Evolutionary conservation across 257 asterid genomes (phyloP).

Genomic region (Gynochthodes officinalis): DNA sequence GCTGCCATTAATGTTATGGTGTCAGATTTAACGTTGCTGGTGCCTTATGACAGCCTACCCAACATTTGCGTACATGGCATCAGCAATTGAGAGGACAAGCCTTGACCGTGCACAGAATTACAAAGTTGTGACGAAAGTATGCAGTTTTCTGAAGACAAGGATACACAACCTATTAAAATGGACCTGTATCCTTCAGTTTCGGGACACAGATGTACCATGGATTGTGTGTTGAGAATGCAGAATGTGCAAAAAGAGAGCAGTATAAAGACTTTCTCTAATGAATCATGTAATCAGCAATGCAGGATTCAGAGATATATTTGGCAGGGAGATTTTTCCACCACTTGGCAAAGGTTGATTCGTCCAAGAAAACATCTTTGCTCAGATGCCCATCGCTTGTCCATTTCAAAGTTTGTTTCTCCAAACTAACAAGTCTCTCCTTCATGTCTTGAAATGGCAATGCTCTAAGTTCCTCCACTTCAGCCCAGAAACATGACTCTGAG

Average conservation of each 20-base stretch:
- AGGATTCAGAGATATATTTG: constrained; percentile 45
- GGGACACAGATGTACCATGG: neutral
- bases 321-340: constrained; percentile 83
- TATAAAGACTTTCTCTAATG: neutral
- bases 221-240: neutral
- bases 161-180: neutral
- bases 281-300: constrained; percentile 33
- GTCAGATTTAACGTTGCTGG: neutral
- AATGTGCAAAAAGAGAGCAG: neutral
- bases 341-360: constrained; percentile 63
- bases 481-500: constrained; percentile 78
- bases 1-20: neutral
- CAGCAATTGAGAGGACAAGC: too few species aligned
- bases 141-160: too few species aligned
- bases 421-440: constrained; percentile 37
- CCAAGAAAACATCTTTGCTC: constrained; percentile 57
- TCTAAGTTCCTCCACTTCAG: constrained; percentile 85
- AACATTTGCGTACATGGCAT: too few species aligned
- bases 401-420: constrained; percentile 40
- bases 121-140: too few species aligned
- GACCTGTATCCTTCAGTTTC: neutral
- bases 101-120: neutral
- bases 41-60: too few species aligned
- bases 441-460: constrained; percentile 32
- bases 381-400: constrained; percentile 45